Percentiles rank a stretch among this genome's conserved stretches.
Evolutionary conservation across 805 yeast species (phyloP).

Genomic region (Candida insectorum): DNA sequence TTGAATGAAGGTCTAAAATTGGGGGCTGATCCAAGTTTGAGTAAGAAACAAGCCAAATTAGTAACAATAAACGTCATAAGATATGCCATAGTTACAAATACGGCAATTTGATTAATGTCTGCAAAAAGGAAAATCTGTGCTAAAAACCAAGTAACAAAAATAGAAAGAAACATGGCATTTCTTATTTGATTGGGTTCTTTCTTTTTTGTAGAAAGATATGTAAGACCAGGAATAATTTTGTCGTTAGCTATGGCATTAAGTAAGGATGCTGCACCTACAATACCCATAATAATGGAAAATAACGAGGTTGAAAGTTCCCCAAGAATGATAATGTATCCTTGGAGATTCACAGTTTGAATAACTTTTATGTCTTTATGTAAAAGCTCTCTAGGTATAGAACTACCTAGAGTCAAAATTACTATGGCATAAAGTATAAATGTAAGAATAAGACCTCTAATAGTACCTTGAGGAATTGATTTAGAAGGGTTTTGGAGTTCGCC

Average conservation of each 20-base stretch:
- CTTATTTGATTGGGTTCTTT: conserved; percentile 39
- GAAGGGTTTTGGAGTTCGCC: conserved; percentile 89
- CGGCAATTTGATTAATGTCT: conserved; percentile 90
- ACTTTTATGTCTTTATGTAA: conserved; percentile 79
- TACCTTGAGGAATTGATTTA: conserved; percentile 88
- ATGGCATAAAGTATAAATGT: conserved; percentile 74
- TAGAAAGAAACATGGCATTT: conserved; percentile 62
- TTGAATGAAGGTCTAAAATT: conserved; percentile 94
- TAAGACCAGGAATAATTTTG: conserved; percentile 76
- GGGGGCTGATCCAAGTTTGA: conserved; percentile 92
- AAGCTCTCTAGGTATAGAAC: conserved; percentile 74
- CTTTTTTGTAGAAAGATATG: conserved; percentile 42
- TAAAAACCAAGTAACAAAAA: conserved; percentile 73
- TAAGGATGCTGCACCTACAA: conserved; percentile 92
- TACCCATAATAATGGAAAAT: conserved; percentile 91
- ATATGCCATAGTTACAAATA: conserved; percentile 95
- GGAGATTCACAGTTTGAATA: conserved; percentile 74
- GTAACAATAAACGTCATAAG: conserved; percentile 94
- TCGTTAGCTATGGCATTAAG: conserved; percentile 91
- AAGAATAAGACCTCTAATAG: conserved; percentile 73
- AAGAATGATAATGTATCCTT: conserved; percentile 62
- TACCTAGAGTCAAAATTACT: conserved; percentile 81
- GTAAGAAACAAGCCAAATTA: conserved; percentile 86
- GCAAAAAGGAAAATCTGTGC: conserved; percentile 85
- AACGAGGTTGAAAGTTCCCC: conserved; percentile 94